Evolutionary conservation across 2,329 filamentous ascomycete species (phyloP), one percentile per base, ranked within the genome.

Genomic region (Sporothrix globosa): DNA sequence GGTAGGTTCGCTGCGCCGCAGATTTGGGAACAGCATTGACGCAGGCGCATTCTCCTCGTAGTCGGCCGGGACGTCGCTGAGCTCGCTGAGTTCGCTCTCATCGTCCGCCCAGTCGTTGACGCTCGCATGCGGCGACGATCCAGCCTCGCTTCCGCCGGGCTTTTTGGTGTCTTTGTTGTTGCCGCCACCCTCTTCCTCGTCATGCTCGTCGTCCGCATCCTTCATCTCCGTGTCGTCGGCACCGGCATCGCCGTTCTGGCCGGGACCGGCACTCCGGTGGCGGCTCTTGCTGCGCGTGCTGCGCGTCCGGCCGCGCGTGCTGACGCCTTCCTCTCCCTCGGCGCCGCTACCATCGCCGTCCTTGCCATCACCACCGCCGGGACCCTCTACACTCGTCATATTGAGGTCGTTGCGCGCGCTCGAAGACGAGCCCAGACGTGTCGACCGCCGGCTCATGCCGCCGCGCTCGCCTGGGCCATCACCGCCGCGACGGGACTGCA

Each of bases 11-110:
- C 79, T 80, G 75, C 78, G 78, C 70, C 80, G 76, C 11, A 87
- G 75, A 70, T 84, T 85, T 0, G 85, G 84, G 68, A 87, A 87
- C 78, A 87, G 78, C 39, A 88, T 75, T 14, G 82, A 82, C 1
- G 83, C 81, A 1, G 85, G 85, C 41, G 85, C 83, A 53, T 88
- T 85, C 58, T 88, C 85, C 67, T 89, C 85, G 70, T 87, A 87
- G 53, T 84, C 85, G 4, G 85, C 80, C 34, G 87, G 83, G 4
- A 89, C 85, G 72, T 91, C 90, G 68, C 88, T 91, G 0, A 91
- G 81, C 73, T 91, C 89, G 67, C 88, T 91, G 0, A 91, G 81
- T 72, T 91, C 89, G 75, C 88, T 91, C 77, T 91, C 89, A 69
- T 90, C 88, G 73, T 91, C 89, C 0, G 87, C 89, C 53, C 86